Evolutionary conservation across 192 early-diverging fungal genomes (phyloP).

Genomic region (Coemansia sp.): DNA sequence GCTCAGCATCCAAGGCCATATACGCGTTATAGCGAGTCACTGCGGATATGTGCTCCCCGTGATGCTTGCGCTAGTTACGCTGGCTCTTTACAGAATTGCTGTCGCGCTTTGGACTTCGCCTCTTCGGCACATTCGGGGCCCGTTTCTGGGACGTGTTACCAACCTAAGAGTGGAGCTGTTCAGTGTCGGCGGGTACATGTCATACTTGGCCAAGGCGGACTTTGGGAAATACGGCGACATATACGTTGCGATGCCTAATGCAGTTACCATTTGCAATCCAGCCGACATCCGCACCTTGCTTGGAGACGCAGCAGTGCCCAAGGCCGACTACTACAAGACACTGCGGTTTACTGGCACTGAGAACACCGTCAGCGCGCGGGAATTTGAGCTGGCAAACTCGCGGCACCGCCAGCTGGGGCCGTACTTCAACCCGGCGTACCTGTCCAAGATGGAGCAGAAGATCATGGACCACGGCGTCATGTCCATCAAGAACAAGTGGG

Average conservation of each 20-base stretch:
- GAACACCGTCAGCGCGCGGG: slow-evolving; percentile 44
- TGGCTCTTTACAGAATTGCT: slow-evolving; percentile 6
- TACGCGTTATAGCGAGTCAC: not conserved
- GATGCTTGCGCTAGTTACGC: not conserved
- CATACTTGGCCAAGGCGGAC: slow-evolving; percentile 18
- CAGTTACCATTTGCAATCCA: slow-evolving; percentile 38
- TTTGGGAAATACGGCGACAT: slow-evolving; percentile 39
- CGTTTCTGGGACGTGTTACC: slow-evolving; percentile 28
- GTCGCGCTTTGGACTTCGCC: slow-evolving; percentile 31
- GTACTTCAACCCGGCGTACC: slow-evolving; percentile 33
- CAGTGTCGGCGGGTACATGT: slow-evolving; percentile 19
- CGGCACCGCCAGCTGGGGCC: slow-evolving; percentile 48
- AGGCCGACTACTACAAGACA: slow-evolving; percentile 30
- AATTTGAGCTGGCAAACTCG: slow-evolving; percentile 36
- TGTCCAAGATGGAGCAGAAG: slow-evolving; percentile 41
- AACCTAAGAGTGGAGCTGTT: slow-evolving; percentile 10
- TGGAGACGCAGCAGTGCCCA: slow-evolving; percentile 18
- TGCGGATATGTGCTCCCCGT: not conserved
- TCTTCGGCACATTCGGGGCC: slow-evolving; percentile 35
- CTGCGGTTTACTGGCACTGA: slow-evolving; percentile 48
- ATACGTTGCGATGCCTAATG: slow-evolving; percentile 18
- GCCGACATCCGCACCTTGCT: slow-evolving; percentile 33
- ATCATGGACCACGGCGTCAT: slow-evolving; percentile 46
- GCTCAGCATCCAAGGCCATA: not conserved
- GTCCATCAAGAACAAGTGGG: slow-evolving; percentile 42